phyloP scores from a whole-genome alignment of 2,329 filamentous ascomycete genomes.

The Aspergillus caelatus region DNA sequence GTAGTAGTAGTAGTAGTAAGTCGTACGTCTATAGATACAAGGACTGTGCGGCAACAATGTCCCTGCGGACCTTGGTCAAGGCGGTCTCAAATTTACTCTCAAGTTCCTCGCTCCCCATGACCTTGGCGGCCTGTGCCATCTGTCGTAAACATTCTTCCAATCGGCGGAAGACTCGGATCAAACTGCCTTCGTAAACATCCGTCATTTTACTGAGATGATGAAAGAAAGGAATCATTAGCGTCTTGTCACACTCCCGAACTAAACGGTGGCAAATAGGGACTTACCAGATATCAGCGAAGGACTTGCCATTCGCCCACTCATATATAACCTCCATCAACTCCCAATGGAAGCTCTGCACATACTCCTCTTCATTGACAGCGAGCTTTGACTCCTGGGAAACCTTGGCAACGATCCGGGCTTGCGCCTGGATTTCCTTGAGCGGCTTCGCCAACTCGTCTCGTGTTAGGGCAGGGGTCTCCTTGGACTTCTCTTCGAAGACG shows the following conservation, averaged over 20 bases:
- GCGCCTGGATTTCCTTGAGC: slow-evolving; percentile 80
- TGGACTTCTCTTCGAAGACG: slow-evolving; percentile 95
- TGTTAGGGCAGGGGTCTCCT: slow-evolving; percentile 69
- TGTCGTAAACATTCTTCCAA: slow-evolving; percentile 92
- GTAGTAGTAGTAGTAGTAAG: background rate
- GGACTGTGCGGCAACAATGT: slow-evolving; percentile 93
- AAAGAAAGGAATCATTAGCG: slow-evolving; percentile 16
- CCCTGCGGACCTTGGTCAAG: slow-evolving; percentile 81
- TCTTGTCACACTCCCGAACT: background rate
- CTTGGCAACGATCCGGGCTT: slow-evolving; percentile 87
- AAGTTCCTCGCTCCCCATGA: slow-evolving; percentile 96
- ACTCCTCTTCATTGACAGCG: slow-evolving; percentile 91
- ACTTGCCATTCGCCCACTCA: slow-evolving; percentile 85
- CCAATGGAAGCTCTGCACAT: slow-evolving; percentile 84
- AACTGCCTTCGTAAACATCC: slow-evolving; percentile 92
- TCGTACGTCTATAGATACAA: slow-evolving; percentile 70
- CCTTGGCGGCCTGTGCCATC: slow-evolving; percentile 93
- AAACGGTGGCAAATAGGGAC: slow-evolving; percentile 41
- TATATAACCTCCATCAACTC: slow-evolving; percentile 97
- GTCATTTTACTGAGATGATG: slow-evolving; percentile 82
- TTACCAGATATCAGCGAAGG: slow-evolving; percentile 94
- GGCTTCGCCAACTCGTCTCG: slow-evolving; percentile 81
- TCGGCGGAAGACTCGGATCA: slow-evolving; percentile 94
- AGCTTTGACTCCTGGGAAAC: slow-evolving; percentile 94
- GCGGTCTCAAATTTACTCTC: slow-evolving; percentile 89